phyloP scores from a whole-genome alignment of 176 grass and related monocot genomes.

The Elymus sibiricus region DNA sequence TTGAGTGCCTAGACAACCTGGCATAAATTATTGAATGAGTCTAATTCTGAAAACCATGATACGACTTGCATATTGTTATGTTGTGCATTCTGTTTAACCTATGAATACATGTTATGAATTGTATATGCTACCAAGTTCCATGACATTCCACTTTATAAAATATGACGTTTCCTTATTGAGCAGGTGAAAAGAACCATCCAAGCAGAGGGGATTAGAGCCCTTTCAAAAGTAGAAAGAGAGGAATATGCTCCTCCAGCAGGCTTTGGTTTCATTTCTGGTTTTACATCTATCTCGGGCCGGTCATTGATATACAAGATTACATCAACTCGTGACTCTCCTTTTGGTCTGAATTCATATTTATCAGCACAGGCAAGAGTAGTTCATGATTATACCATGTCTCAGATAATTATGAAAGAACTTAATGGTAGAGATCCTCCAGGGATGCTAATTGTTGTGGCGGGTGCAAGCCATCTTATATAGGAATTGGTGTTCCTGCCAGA shows the following conservation, averaged over 20 bases:
- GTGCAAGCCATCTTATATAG: slow-evolving; percentile 92
- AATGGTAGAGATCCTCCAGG: slow-evolving; percentile 37
- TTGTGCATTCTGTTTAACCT: slow-evolving; percentile 6
- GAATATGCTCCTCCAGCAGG: slow-evolving; percentile 74
- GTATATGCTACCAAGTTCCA: no score
- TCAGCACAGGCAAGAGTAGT: slow-evolving; percentile 82
- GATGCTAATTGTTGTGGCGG: slow-evolving; percentile 74
- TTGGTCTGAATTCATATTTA: slow-evolving; percentile 72
- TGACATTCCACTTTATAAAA: no score
- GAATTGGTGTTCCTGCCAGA: slow-evolving; percentile 78
- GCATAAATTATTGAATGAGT: not conserved
- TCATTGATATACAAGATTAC: slow-evolving; percentile 83
- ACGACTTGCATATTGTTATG: not conserved
- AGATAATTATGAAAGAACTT: slow-evolving; percentile 68
- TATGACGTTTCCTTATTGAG: slow-evolving; percentile 21
- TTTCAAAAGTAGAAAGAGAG: slow-evolving; percentile 73
- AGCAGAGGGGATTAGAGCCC: slow-evolving; percentile 72
- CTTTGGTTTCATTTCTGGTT: slow-evolving; percentile 93
- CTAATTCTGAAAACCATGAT: not conserved
- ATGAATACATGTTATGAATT: not conserved
- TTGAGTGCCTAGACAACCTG: not conserved
- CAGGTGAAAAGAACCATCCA: slow-evolving; percentile 86
- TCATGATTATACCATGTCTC: slow-evolving; percentile 90
- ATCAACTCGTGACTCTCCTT: slow-evolving; percentile 43
- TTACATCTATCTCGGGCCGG: slow-evolving; percentile 74